A percentile compares a stretch with the other conserved stretches of the same genome.
Conservation (phyloP, 768 basidiomycete species). For the Suillus luteus region DNA sequence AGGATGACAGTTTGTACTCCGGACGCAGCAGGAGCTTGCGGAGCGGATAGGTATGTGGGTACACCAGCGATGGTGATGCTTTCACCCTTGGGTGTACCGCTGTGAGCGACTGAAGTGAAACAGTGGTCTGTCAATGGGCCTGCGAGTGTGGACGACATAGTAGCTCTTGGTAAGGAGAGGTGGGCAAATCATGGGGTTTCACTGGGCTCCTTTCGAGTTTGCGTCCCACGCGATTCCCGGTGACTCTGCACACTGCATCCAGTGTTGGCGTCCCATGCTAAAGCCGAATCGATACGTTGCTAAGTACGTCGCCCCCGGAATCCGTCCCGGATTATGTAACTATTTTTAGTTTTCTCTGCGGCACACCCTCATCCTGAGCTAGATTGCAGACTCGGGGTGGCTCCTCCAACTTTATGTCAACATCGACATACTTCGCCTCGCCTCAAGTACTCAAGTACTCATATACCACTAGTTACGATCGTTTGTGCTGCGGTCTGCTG, state of each 20-base stretch:
- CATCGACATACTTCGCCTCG: no score
- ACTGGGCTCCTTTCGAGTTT: neutral
- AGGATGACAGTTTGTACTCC: conserved; percentile 49
- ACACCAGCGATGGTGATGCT: conserved; percentile 39
- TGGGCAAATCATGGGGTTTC: neutral
- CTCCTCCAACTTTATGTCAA: no score
- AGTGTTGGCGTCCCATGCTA: neutral
- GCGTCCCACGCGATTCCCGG: neutral
- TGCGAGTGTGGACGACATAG: conserved; percentile 21
- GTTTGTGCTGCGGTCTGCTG: no score
- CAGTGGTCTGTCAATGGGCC: conserved; percentile 54
- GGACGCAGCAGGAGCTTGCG: conserved; percentile 23
- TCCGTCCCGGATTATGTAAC: no score
- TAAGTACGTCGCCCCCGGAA: no score
- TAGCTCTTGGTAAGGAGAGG: neutral
- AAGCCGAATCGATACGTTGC: neutral
- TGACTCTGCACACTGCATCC: neutral
- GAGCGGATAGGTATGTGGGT: conserved; percentile 57
- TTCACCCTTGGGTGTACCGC: conserved; percentile 48
- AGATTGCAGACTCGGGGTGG: no score
- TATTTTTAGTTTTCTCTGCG: no score
- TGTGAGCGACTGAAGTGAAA: conserved; percentile 52
- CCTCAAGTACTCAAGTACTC: no score
- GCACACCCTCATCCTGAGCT: no score
- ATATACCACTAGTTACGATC: no score